phyloP scores from a whole-genome alignment of 2,329 filamentous ascomycete genomes.

The Chalaropsis ovoidea region DNA sequence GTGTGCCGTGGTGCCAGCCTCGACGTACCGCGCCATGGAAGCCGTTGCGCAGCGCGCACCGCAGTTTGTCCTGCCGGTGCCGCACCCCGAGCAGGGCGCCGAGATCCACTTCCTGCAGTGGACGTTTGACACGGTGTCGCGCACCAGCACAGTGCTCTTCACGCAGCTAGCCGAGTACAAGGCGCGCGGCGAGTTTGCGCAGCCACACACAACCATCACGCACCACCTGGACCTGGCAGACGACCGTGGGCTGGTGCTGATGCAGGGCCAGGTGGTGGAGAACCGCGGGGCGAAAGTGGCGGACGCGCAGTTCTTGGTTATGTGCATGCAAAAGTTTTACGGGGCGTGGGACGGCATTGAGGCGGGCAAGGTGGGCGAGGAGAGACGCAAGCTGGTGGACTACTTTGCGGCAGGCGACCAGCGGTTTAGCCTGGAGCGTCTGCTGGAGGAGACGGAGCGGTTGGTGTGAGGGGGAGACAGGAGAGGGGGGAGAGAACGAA shows the following conservation, averaged over 20 bases:
- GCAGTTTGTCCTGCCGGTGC: constrained; percentile 83
- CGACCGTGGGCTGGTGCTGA: constrained; percentile 68
- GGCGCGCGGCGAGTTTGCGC: constrained; percentile 74
- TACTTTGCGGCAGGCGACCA: constrained; percentile 72
- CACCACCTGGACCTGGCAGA: constrained; percentile 74
- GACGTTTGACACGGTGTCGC: constrained; percentile 63
- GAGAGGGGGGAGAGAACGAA: not conserved
- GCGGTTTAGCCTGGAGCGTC: constrained; percentile 69
- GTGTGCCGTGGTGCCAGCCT: constrained; percentile 68
- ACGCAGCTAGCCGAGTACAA: constrained; percentile 93
- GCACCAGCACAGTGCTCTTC: constrained; percentile 71
- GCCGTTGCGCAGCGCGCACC: constrained; percentile 62
- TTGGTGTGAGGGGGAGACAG: constrained; percentile 42
- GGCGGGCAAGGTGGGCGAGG: constrained; percentile 35
- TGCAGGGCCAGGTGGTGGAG: constrained; percentile 72
- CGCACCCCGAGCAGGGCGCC: constrained; percentile 56
- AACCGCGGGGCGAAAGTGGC: constrained; percentile 65
- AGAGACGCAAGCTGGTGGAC: constrained; percentile 62
- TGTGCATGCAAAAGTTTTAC: constrained; percentile 94
- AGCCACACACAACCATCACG: constrained; percentile 87
- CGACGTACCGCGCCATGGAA: constrained; percentile 65
- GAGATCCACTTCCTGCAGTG: constrained; percentile 97
- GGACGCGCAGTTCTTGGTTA: constrained; percentile 79
- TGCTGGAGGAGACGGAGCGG: constrained; percentile 84
- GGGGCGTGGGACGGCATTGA: constrained; percentile 49